Evolutionary conservation across 176 grass and related monocot genomes (phyloP), one percentile per base, ranked within the genome.

Genomic region (Oryza nivara): DNA sequence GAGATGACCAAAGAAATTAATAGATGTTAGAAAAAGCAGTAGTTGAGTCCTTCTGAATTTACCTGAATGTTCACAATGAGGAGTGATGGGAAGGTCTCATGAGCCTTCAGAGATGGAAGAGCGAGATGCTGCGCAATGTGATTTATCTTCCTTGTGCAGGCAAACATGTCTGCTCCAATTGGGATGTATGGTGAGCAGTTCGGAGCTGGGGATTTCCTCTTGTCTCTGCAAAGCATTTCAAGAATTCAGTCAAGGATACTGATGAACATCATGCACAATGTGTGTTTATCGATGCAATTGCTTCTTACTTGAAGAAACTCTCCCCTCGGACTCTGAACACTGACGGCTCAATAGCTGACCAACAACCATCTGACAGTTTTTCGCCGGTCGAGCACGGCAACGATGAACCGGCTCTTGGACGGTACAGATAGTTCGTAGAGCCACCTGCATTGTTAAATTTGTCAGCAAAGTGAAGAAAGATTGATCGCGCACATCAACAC

Each of bases 1-100:
- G 65, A 83, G 19, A 79, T 71, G 71, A 67, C 38, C 41, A 72
- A 76, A 65, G 56, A 46, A 75, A 75, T 64, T 20, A 32, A 23
- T 3, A 65, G 20, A 73, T 76, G 22, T 81, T 17, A 30, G 5
- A 88, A 58, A 75, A 75, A 9, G 40, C 28, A 15, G 35, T 63
- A 19, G 20, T 48, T n/a, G 23, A 76, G 36, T 32, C 30, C 36
- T 46, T 43, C 45, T 70, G 60, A 71, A 86, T 81, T 81, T 89
- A 98, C 96, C 93, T 98, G 96, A 89, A 95, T 98, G 83, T 98
- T 95, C 10, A 95, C 88, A 83, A 94, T 93, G 54, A 95, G 89
- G 26, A 98, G 83, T 17, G 93, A 85, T 14, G 96, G 96, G 80
- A 98, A 88, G 47, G 83, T 83, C 67, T 92, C 83, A 3, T 95